Base-by-base conservation (phyloP, 345 rosid genomes). In the Hypericum androsaemum region DNA sequence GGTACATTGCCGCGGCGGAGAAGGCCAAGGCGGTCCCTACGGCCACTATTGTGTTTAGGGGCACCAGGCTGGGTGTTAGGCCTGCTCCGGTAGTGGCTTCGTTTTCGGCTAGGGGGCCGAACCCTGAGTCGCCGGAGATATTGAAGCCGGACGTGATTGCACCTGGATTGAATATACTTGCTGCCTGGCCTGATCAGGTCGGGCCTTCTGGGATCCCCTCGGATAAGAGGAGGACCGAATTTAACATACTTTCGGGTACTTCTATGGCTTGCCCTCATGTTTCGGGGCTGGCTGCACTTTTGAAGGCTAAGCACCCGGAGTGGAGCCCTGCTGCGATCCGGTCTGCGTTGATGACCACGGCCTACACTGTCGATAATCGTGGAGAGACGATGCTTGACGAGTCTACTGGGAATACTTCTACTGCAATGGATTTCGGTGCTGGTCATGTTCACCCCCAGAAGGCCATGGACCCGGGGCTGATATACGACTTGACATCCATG, bases 201-300 rank as follows among this genome's bases (percentile, higher is more conserved):
- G 62, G 66, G 0, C 71, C 71, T 2, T 61, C 71, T 7, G 53
- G 71, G 35, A 22, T 67, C 12, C 62, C 50, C 0, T 32, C 58
- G 10, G 71, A 67, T 13, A 40, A 40, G 8, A 10, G 71, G 7
- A 56, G 54, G 36, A 67, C 62, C 35, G 63, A 67, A 15, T 67
- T 67, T 10, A 67, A 67, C 38, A 67, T 67, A 46, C 71, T 67
- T 6, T 67, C 71, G 3, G 71, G 71, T 10, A 67, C 71, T 35
- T 67, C 71, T 6, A 67, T 67, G 71, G 71, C 71, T 36, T 67
- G 71, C 37, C 71, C 71, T 6, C 71, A 67, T 52, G 71, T 67
- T 41, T 67, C 71, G 7, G 71, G 71, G 7, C 47, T 67, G 41
- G 71, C 71, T 10, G 66, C 71, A 14, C 22, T 67, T 53, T 47